A percentile compares a stretch with the other conserved stretches of the same genome.
Conservation (phyloP, 805 yeast species). For the Candida pseudofarinosa region DNA sequence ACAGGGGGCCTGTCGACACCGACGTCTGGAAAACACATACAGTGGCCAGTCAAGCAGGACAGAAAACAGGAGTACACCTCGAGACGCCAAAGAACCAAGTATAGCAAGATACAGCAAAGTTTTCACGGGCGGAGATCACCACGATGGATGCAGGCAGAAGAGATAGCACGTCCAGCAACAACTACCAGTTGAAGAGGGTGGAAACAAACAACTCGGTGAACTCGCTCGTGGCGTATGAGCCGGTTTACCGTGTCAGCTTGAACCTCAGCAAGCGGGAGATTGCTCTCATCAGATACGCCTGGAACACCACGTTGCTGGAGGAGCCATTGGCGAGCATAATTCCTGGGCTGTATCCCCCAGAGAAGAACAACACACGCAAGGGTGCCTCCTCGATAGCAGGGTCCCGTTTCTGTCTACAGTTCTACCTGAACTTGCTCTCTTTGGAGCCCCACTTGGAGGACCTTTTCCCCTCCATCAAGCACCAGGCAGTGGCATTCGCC, state of each 20-base stretch:
- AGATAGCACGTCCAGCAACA: conserved; percentile 3
- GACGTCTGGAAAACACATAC: too few relatives aligned
- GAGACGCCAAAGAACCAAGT: too few relatives aligned
- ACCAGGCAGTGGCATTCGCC: conserved; percentile 78
- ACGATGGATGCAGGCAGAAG: neutral
- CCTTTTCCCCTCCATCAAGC: conserved; percentile 68
- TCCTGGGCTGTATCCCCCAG: conserved; percentile 37
- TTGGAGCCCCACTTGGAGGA: conserved; percentile 59
- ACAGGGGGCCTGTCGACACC: too few relatives aligned
- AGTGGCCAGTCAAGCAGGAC: too few relatives aligned
- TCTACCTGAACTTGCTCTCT: conserved; percentile 63
- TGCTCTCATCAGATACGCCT: conserved; percentile 42
- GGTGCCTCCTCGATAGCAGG: conserved; percentile 23
- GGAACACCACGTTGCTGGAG: conserved; percentile 43
- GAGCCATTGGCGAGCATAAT: conserved; percentile 21
- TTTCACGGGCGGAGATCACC: too few relatives aligned
- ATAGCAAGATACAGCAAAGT: too few relatives aligned
- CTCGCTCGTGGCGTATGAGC: conserved; percentile 13
- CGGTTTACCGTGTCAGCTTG: conserved; percentile 18
- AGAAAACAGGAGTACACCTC: too few relatives aligned
- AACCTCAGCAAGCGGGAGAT: conserved; percentile 34
- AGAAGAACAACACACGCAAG: conserved; percentile 10
- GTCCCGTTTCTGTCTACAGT: conserved; percentile 70
- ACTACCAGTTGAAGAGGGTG: conserved; percentile 23
- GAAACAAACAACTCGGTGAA: conserved; percentile 19